Base-by-base conservation (phyloP, 2,329 filamentous ascomycete species). In the Malbranchea zuffiana region DNA sequence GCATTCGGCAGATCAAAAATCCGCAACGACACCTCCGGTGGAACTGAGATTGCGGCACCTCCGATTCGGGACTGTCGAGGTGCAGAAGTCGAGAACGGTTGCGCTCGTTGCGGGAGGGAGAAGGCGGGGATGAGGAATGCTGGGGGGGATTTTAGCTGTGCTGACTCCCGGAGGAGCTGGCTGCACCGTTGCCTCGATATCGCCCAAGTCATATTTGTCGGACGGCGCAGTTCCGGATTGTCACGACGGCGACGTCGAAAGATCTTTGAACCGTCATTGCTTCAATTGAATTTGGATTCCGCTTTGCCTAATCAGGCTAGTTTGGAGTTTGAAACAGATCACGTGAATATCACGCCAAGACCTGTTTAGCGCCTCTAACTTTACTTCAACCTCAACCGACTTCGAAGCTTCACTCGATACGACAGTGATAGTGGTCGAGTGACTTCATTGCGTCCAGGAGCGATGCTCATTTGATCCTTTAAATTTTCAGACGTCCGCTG, bases 31-130 rank as follows among this genome's bases (percentile, higher is more conserved):
- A 98, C 90, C 45, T 84, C 82, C 0, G 82, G 79, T 1, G 88
- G 88, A 20, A 94, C 70, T 37, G 83, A 78, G 36, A 94, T 73
- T 16, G 82, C 74, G 42, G 82, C 82, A 50, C 77, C 73, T 50
- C 90, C 90, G 44, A 98, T 80, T 69, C 95, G 90, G 29, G 88
- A 95, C 40, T 69, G 63, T 49, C 71, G 69, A 55, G 63, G 61
- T 36, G 75, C 56, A 28, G 83, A 80, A 27, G 76, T 78, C 39
- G 82, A 87, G 67, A 95, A 95, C 44, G 64, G 63, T 53, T 71
- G 68, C 45, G 55, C 50, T 35, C 47, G 50, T 34, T 34, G 62
- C 45, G 47, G 59, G 37, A 47, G 61, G 45, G 53, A 75, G 62
- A 85, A 78, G 32, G 79, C 77, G 8, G 82, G 82, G 10, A 83